These are phyloP conservation scores for Cryptococcus hybrid DNA, from an alignment of 1,284 basidiomycete genomes.

Conservation along the genomic window DNA sequence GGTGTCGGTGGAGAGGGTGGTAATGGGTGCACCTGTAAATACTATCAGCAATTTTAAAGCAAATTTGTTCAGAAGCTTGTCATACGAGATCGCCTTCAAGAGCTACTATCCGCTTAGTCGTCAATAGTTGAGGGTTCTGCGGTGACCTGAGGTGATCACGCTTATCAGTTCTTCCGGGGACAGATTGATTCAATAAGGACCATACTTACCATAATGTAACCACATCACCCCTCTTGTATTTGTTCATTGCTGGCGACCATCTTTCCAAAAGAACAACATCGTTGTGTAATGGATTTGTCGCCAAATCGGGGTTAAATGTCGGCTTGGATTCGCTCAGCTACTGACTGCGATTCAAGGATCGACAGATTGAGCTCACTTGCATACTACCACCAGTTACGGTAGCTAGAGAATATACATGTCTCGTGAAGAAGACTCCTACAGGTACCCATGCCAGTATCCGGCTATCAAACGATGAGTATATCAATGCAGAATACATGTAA, in stretches of 20 bases:
- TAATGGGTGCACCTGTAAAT: slow-evolving; percentile 42
- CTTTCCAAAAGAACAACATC: slow-evolving; percentile 57
- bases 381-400: slow-evolving; percentile 53
- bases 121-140: slow-evolving; percentile 50
- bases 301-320: slow-evolving; percentile 51
- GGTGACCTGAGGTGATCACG: slow-evolving; percentile 48
- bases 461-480: slow-evolving; percentile 12
- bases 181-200: neutral
- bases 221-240: slow-evolving; percentile 53
- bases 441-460: slow-evolving; percentile 54
- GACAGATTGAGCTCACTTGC: slow-evolving; percentile 40
- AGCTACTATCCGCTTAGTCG: slow-evolving; percentile 57
- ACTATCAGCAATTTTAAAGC: neutral
- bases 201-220: slow-evolving; percentile 52
- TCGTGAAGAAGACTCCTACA: slow-evolving; percentile 53
- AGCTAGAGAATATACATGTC: slow-evolving; percentile 52
- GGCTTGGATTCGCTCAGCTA: slow-evolving; percentile 26
- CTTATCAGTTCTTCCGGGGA: neutral
- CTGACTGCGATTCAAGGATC: neutral
- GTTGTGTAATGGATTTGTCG: slow-evolving; percentile 40
- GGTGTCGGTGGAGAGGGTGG: slow-evolving; percentile 41
- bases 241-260: slow-evolving; percentile 40
- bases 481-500: neutral
- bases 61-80: neutral
- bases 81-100: slow-evolving; percentile 54